Evolutionary conservation across 1,284 basidiomycete species (phyloP).

Genomic region (Trichosporon sp.): DNA sequence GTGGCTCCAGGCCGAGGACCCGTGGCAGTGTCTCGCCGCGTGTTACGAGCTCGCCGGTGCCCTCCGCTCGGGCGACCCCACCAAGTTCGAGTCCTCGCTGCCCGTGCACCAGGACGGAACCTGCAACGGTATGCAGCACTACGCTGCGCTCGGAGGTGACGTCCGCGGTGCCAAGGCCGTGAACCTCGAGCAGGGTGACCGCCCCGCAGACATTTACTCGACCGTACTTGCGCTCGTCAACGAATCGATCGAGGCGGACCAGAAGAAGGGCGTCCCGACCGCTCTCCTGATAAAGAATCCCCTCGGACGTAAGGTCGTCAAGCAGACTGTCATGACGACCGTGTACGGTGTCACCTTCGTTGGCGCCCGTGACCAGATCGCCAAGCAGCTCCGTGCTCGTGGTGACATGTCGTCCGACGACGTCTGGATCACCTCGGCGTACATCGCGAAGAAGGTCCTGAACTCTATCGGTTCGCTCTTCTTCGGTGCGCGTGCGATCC

Average conservation of each 20-base stretch:
- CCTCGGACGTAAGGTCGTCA: conserved; percentile 91
- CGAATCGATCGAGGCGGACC: conserved; percentile 59
- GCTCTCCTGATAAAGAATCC: conserved; percentile 75
- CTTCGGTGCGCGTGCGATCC: conserved; percentile 85
- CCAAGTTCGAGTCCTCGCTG: conserved; percentile 70
- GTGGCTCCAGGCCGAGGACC: conserved; percentile 93
- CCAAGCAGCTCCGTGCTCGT: conserved; percentile 79
- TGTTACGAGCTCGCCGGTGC: conserved; percentile 85
- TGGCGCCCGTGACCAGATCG: conserved; percentile 93
- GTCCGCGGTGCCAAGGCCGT: conserved; percentile 86
- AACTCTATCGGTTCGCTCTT: conserved; percentile 89
- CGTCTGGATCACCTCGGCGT: conserved; percentile 74
- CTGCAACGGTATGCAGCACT: conserved; percentile 98
- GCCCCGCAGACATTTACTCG: conserved; percentile 94
- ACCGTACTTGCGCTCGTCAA: conserved; percentile 74
- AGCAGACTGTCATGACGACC: conserved; percentile 99
- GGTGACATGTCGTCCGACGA: conserved; percentile 73
- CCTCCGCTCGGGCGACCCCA: conserved; percentile 72
- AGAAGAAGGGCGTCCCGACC: conserved; percentile 61
- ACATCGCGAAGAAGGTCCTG: conserved; percentile 81
- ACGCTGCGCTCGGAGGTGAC: conserved; percentile 96
- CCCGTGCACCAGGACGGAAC: conserved; percentile 98
- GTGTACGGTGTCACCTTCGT: conserved; percentile 96
- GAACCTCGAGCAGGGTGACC: conserved; percentile 82
- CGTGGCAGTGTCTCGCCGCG: conserved; percentile 94